These are phyloP conservation scores for Colletotrichum agaves DNA, from an alignment of 2,329 filamentous ascomycete genomes.

Conservation along the genomic window DNA sequence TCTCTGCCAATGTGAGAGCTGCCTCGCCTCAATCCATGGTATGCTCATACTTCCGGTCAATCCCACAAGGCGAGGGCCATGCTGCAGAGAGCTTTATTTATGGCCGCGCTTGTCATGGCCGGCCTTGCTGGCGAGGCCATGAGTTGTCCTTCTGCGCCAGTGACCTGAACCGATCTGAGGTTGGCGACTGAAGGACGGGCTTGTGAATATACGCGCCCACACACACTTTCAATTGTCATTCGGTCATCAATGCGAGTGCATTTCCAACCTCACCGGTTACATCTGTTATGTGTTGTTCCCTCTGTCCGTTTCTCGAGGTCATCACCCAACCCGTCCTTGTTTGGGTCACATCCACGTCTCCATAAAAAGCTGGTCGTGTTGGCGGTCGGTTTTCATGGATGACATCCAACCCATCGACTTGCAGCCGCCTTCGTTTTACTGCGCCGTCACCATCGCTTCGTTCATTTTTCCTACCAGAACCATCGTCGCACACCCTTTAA, in stretches of 20 bases:
- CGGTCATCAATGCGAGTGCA: slow-evolving; percentile 19
- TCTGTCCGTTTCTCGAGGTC: slow-evolving; percentile 7
- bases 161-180: slow-evolving; percentile 14
- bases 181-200: slow-evolving; percentile 4
- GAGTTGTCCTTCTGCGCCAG: slow-evolving; percentile 9
- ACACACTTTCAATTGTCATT: neutral
- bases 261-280: slow-evolving; percentile 27
- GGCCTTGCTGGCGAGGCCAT: slow-evolving; percentile 30
- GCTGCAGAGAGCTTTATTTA: neutral
- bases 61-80: neutral
- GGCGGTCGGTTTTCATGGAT: slow-evolving; percentile 17
- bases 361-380: slow-evolving; percentile 26
- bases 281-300: slow-evolving; percentile 21
- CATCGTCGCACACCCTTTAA: slow-evolving; percentile 26
- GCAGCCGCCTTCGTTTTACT: slow-evolving; percentile 14
- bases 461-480: slow-evolving; percentile 29
- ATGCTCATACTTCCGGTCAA: slow-evolving; percentile 11
- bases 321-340: slow-evolving; percentile 3
- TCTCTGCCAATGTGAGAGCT: slow-evolving; percentile 11
- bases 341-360: slow-evolving; percentile 11
- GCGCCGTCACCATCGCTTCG: slow-evolving; percentile 23
- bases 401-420: slow-evolving; percentile 19
- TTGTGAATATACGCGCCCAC: slow-evolving; percentile 19
- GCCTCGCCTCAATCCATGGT: slow-evolving; percentile 22
- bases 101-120: slow-evolving; percentile 4